Evolutionary conservation across 2,329 filamentous ascomycete genomes (phyloP).

Genomic region (Clonostachys rosea): DNA sequence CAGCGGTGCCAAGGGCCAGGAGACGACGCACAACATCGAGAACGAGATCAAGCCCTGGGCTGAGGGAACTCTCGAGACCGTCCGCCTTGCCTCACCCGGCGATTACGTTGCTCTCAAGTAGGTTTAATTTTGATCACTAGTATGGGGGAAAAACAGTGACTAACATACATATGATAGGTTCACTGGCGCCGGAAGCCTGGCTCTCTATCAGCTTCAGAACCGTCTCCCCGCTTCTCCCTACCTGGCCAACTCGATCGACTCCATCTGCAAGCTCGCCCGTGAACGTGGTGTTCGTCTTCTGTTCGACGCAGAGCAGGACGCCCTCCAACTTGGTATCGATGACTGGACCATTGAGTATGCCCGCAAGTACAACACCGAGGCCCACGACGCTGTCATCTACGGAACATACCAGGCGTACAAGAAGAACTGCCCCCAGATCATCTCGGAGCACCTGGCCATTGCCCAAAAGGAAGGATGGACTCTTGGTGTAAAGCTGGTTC

Average conservation of each 20-base stretch:
- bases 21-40: conserved; percentile 40
- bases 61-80: conserved; percentile 68
- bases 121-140: conserved; percentile 8
- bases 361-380: conserved; percentile 67
- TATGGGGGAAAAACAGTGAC: neutral
- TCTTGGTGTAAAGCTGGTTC: conserved; percentile 70
- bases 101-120: conserved; percentile 65
- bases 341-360: conserved; percentile 76
- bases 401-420: conserved; percentile 77
- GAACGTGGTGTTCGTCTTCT: conserved; percentile 68
- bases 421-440: conserved; percentile 52
- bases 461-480: conserved; percentile 59
- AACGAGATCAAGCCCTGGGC: conserved; percentile 68
- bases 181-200: conserved; percentile 74
- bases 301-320: conserved; percentile 82
- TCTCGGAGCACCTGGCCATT: conserved; percentile 54
- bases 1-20: conserved; percentile 36
- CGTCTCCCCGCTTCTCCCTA: conserved; percentile 57
- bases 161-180: conserved; percentile 44
- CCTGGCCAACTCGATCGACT: conserved; percentile 66
- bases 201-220: conserved; percentile 61
- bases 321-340: conserved; percentile 75
- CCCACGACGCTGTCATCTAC: conserved; percentile 66
- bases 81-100: conserved; percentile 57
- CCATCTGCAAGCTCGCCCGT: conserved; percentile 69